Percentiles rank a stretch among this genome's conserved stretches.
Evolutionary conservation across 441 rosid genomes (phyloP).

Genomic region (Pelargonium citronellum): DNA sequence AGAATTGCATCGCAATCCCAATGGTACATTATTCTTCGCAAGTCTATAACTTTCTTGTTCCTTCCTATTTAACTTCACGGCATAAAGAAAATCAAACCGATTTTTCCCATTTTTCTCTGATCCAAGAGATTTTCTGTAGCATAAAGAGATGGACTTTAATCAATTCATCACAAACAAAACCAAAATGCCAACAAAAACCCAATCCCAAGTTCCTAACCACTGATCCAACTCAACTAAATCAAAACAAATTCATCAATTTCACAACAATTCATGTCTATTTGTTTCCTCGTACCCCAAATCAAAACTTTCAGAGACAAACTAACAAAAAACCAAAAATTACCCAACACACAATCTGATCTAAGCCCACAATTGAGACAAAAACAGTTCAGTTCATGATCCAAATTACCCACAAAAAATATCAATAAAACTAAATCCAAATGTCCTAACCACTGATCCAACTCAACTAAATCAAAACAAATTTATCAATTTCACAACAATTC

Average conservation of each 20-base stretch:
- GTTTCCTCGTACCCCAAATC: slow-evolving; percentile 1
- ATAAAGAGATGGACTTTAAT: slow-evolving; percentile 15
- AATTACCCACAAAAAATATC: not conserved
- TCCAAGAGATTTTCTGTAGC: slow-evolving; percentile 32
- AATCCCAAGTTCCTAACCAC: not conserved
- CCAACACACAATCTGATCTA: not conserved
- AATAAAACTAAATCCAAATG: not conserved
- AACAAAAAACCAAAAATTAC: not conserved
- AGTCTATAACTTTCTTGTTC: slow-evolving; percentile 19
- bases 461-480: not conserved
- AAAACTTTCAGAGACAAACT: not conserved
- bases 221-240: slow-evolving; percentile 1
- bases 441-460: not conserved
- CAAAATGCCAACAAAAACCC: not conserved
- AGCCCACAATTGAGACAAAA: not conserved
- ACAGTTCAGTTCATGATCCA: not conserved
- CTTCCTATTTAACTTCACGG: slow-evolving; percentile 27
- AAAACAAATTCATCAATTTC: not conserved
- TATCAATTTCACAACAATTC: not conserved
- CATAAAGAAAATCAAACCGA: slow-evolving; percentile 17
- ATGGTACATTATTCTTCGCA: slow-evolving; percentile 19
- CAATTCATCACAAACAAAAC: slow-evolving; percentile 5
- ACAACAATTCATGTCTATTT: not conserved
- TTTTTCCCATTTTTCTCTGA: slow-evolving; percentile 23
- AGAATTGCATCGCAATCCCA: slow-evolving; percentile 18